Percentiles rank a stretch among this genome's conserved stretches.
phyloP scores from a whole-genome alignment of 2,329 filamentous ascomycete genomes.

The Aspergillus costaricaensis region DNA sequence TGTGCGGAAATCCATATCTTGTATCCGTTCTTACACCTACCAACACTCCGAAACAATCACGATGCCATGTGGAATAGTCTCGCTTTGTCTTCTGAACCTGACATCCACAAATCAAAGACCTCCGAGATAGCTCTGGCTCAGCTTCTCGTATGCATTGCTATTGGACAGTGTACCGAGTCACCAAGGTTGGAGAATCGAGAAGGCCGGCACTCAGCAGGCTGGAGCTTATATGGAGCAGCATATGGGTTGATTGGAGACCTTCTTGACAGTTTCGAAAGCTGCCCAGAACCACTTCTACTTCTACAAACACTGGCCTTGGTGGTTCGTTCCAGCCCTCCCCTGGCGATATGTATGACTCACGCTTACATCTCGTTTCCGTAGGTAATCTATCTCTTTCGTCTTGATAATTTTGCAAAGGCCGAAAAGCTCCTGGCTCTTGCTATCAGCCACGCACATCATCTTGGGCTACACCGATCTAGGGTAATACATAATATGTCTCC shows the following conservation, averaged over 20 bases:
- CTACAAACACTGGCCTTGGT: conserved; percentile 23
- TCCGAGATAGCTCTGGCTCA: conserved; percentile 11
- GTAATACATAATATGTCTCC: conserved; percentile 15
- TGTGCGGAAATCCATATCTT: conserved; percentile 26
- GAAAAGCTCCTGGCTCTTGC: conserved; percentile 21
- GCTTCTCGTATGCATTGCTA: conserved; percentile 23
- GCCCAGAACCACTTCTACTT: conserved; percentile 16
- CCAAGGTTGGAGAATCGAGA: conserved; percentile 16
- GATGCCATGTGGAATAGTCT: conserved; percentile 13
- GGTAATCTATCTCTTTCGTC: conserved; percentile 27
- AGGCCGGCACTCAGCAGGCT: conserved; percentile 25
- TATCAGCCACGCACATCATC: conserved; percentile 25
- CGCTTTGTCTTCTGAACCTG: neutral
- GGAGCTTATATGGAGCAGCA: conserved; percentile 27
- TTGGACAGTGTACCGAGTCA: conserved; percentile 26
- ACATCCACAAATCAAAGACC: no score
- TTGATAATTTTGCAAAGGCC: conserved; percentile 13
- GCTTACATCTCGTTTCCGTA: neutral
- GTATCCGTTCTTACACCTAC: conserved; percentile 27
- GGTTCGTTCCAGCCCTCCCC: conserved; percentile 7
- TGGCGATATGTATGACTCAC: neutral
- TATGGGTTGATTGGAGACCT: conserved; percentile 24
- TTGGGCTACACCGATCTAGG: conserved; percentile 25
- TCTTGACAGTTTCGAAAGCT: conserved; percentile 18
- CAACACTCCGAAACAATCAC: conserved; percentile 18